Percentiles rank a stretch among this genome's conserved stretches.
These are phyloP conservation scores for Naganishia vaughanmartiniae DNA, from an alignment of 768 basidiomycete genomes.

Conservation along the genomic window DNA sequence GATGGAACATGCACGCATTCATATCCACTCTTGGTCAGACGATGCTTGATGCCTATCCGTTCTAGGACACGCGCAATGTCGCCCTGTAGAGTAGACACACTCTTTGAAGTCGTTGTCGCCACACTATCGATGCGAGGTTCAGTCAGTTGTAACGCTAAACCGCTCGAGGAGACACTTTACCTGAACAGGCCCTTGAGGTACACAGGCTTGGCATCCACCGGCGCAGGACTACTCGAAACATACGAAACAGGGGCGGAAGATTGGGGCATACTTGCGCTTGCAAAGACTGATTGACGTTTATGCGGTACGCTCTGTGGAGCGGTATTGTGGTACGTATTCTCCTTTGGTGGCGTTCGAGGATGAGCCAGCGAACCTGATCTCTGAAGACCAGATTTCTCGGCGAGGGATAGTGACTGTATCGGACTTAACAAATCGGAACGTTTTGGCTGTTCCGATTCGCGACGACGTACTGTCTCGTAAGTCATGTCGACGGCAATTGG, in stretches of 20 bases:
- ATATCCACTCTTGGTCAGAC: constrained; percentile 84
- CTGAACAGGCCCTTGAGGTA: constrained; percentile 95
- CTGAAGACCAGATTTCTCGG: constrained; percentile 1
- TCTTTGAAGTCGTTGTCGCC: constrained; percentile 88
- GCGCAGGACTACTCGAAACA: not conserved
- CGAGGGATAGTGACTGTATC: not conserved
- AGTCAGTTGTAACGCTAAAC: constrained; percentile 12
- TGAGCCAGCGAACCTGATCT: constrained; percentile 19
- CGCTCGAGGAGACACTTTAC: constrained; percentile 53
- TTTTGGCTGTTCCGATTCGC: constrained; percentile 13
- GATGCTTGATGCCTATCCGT: constrained; percentile 91
- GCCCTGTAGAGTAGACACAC: constrained; percentile 71
- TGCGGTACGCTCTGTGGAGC: constrained; percentile 13
- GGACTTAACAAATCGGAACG: not conserved
- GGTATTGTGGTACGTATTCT: not conserved
- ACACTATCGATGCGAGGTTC: constrained; percentile 57
- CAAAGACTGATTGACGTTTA: not conserved
- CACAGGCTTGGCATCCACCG: constrained; percentile 83
- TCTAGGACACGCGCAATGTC: constrained; percentile 85
- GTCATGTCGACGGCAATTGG: not conserved
- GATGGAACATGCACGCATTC: constrained; percentile 95
- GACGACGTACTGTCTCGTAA: not conserved
- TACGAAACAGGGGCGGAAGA: not conserved
- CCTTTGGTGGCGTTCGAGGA: constrained; percentile 15
- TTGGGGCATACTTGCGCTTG: constrained; percentile 5